Evolutionary conservation across 768 basidiomycete genomes (phyloP).

Genomic region (Thelephora aurantiotincta): DNA sequence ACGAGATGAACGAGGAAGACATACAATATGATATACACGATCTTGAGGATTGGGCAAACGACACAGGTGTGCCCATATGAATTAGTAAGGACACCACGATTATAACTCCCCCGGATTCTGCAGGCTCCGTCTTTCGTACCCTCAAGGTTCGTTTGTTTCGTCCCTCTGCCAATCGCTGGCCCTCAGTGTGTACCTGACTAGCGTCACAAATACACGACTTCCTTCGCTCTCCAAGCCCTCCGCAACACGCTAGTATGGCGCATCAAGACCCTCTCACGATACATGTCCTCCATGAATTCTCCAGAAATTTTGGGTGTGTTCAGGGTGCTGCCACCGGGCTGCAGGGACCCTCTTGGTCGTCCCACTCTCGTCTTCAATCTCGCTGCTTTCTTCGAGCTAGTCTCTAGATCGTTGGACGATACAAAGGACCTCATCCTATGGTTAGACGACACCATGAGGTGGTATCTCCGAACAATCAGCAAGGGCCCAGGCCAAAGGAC

Average conservation of each 20-base stretch:
- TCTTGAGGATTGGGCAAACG: background rate
- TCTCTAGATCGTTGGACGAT: constrained; percentile 25
- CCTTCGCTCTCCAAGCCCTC: background rate
- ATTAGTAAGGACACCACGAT: too few species aligned
- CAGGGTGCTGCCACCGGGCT: constrained; percentile 28
- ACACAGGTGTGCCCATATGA: background rate
- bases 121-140: background rate
- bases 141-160: background rate
- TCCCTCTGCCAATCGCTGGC: background rate
- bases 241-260: background rate
- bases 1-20: background rate
- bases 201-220: background rate
- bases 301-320: background rate
- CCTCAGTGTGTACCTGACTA: background rate
- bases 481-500: constrained; percentile 14
- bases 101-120: background rate
- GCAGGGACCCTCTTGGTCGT: constrained; percentile 47
- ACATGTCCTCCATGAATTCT: background rate
- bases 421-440: constrained; percentile 26
- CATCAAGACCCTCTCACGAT: background rate
- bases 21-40: background rate
- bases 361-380: constrained; percentile 47
- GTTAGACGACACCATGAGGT: constrained; percentile 36
- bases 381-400: constrained; percentile 23
- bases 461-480: constrained; percentile 38